phyloP scores from a whole-genome alignment of 768 basidiomycete genomes.

The Tricholoma matsutake region DNA sequence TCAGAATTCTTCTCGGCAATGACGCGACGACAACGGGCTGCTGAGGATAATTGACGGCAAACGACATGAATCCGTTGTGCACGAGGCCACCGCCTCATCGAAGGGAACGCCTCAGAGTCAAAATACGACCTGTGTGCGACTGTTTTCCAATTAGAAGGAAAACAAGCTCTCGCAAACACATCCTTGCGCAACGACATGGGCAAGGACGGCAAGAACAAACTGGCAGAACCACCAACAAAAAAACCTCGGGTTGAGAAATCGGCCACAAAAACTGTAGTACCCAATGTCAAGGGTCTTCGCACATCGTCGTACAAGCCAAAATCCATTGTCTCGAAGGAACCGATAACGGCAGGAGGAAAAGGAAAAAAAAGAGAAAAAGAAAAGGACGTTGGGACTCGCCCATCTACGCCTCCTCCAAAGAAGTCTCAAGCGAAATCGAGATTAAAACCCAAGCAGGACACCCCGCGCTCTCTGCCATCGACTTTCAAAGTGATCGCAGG shows the following conservation, averaged over 20 bases:
- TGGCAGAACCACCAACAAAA: slow-evolving; percentile 19
- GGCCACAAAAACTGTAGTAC: slow-evolving; percentile 8
- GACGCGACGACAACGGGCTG: slow-evolving; percentile 23
- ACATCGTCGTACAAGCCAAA: neutral
- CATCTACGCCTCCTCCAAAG: slow-evolving; percentile 2
- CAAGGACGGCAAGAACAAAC: neutral
- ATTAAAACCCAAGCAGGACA: slow-evolving; percentile 11
- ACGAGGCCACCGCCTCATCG: slow-evolving; percentile 2
- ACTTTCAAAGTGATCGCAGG: slow-evolving; percentile 89
- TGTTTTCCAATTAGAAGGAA: neutral
- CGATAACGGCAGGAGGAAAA: slow-evolving; percentile 1
- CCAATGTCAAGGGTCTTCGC: slow-evolving; percentile 5
- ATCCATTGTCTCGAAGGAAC: neutral
- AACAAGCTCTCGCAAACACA: neutral
- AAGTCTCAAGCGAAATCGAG: slow-evolving; percentile 18
- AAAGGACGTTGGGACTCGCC: neutral
- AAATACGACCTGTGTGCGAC: neutral
- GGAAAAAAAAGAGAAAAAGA: slow-evolving; percentile 3
- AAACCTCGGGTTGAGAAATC: slow-evolving; percentile 22
- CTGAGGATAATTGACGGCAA: neutral
- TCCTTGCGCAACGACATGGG: neutral
- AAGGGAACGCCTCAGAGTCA: too few relatives aligned
- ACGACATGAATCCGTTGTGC: neutral
- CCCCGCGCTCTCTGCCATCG: slow-evolving; percentile 34
- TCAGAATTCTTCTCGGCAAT: slow-evolving; percentile 36